Evolutionary conservation across 2,329 filamentous ascomycete genomes (phyloP).

Genomic region (Escovopsis weberi): DNA sequence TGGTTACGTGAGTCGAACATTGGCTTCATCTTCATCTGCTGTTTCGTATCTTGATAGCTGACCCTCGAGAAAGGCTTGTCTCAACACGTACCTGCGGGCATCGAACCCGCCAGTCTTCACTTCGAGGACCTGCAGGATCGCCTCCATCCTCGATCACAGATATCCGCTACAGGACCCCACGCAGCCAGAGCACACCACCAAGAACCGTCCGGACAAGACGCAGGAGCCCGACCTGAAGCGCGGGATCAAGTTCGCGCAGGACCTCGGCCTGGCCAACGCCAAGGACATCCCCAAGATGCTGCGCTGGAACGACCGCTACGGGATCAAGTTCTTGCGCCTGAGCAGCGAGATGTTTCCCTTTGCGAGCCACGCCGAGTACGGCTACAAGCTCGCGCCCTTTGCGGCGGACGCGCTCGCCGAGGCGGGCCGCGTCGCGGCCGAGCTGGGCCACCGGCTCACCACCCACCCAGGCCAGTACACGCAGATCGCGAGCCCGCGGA

Average conservation of each 20-base stretch:
- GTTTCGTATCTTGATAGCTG: background rate
- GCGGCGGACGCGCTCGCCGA: constrained; percentile 64
- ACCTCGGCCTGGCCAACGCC: constrained; percentile 67
- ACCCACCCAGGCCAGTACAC: constrained; percentile 91
- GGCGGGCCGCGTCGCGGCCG: constrained; percentile 59
- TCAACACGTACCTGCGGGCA: constrained; percentile 80
- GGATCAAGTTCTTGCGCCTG: constrained; percentile 82
- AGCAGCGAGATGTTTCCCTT: constrained; percentile 97
- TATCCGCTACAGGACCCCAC: constrained; percentile 64
- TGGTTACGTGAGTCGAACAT: constrained; percentile 56
- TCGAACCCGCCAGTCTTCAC: constrained; percentile 77
- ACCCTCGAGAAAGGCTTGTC: constrained; percentile 46
- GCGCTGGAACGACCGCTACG: constrained; percentile 81
- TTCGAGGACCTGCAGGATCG: constrained; percentile 80
- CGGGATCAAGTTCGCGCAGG: constrained; percentile 61
- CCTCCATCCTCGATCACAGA: constrained; percentile 79
- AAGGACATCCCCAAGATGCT: constrained; percentile 75
- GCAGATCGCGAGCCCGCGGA: constrained; percentile 71
- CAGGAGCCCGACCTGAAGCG: constrained; percentile 50
- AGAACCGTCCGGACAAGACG: constrained; percentile 69
- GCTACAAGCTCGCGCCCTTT: constrained; percentile 73
- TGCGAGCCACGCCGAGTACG: constrained; percentile 74
- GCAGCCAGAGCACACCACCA: constrained; percentile 65
- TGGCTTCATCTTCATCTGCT: constrained; percentile 3
- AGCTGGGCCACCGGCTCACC: constrained; percentile 72